These are phyloP conservation scores for Carallia brachiata DNA, from an alignment of 345 rosid genomes.

Conservation along the genomic window DNA sequence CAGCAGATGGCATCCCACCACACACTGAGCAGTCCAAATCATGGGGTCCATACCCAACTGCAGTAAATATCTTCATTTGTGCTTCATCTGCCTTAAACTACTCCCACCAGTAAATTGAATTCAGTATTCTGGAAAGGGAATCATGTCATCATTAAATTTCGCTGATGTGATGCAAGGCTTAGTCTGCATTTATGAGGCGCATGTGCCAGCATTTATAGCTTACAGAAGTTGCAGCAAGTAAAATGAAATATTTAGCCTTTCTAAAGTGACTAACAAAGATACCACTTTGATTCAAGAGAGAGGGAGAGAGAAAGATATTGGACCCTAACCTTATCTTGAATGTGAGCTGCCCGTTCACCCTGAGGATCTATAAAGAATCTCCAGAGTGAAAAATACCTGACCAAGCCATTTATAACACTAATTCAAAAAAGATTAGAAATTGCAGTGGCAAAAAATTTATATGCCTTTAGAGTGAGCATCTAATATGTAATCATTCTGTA, in stretches of 20 bases:
- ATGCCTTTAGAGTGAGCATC: conserved; percentile 3
- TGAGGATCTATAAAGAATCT: conserved; percentile 5
- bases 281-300: conserved; percentile 9
- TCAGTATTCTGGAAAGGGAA: conserved; percentile 24
- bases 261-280: conserved; percentile 12
- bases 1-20: conserved; percentile 24
- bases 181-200: conserved; percentile 41
- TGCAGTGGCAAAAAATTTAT: conserved; percentile 16
- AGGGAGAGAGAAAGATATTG: not conserved
- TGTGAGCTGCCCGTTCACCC: conserved; percentile 13
- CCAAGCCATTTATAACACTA: conserved; percentile 13
- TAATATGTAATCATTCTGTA: conserved; percentile 7
- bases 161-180: conserved; percentile 7
- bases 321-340: conserved; percentile 15
- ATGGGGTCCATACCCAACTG: conserved; percentile 27
- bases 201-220: conserved; percentile 43
- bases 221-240: conserved; percentile 23
- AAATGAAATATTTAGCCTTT: conserved; percentile 14
- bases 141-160: conserved; percentile 4
- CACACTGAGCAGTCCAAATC: conserved; percentile 35
- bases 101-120: conserved; percentile 22
- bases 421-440: conserved; percentile 5
- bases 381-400: conserved; percentile 6
- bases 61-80: conserved; percentile 27
- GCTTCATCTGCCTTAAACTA: conserved; percentile 31